These are phyloP conservation scores for Casaregolazyma lundiana DNA, from an alignment of 1,139 yeast species.

Conservation along the genomic window DNA sequence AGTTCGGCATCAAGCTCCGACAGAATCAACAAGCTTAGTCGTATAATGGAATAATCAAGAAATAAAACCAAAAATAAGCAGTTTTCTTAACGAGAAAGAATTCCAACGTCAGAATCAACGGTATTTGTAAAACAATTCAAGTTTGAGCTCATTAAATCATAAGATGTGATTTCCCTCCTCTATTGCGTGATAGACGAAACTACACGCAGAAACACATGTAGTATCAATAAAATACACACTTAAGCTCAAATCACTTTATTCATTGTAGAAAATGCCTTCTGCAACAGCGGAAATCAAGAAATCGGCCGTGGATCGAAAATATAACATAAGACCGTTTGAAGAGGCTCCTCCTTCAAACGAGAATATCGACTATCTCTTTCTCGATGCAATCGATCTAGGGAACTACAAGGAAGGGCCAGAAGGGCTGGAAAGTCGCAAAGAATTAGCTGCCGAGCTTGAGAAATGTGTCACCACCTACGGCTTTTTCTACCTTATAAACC, in stretches of 20 bases:
- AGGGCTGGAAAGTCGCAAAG: conserved; percentile 13
- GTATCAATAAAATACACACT: not conserved
- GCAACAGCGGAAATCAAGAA: not conserved
- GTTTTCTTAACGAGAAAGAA: too few relatives aligned
- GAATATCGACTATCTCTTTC: conserved; percentile 4
- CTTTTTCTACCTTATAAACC: conserved; percentile 16
- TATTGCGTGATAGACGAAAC: not conserved
- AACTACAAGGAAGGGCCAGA: conserved; percentile 11
- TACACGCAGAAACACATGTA: not conserved
- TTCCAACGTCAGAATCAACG: too few relatives aligned
- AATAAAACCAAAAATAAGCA: too few relatives aligned
- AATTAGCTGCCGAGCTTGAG: conserved; percentile 14
- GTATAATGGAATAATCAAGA: too few relatives aligned
- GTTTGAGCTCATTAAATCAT: not conserved
- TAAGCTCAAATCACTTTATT: not conserved
- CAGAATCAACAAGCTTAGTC: too few relatives aligned
- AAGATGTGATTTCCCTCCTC: not conserved
- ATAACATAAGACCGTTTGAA: conserved; percentile 5
- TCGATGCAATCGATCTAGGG: conserved; percentile 8
- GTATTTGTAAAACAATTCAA: too few relatives aligned
- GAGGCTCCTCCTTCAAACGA: conserved; percentile 7
- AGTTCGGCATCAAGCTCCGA: too few relatives aligned
- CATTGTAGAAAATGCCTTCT: too few relatives aligned
- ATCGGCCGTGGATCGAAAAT: not conserved
- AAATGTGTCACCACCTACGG: conserved; percentile 17